Conservation (phyloP, 441 rosid species). For the Populus hybrid region DNA sequence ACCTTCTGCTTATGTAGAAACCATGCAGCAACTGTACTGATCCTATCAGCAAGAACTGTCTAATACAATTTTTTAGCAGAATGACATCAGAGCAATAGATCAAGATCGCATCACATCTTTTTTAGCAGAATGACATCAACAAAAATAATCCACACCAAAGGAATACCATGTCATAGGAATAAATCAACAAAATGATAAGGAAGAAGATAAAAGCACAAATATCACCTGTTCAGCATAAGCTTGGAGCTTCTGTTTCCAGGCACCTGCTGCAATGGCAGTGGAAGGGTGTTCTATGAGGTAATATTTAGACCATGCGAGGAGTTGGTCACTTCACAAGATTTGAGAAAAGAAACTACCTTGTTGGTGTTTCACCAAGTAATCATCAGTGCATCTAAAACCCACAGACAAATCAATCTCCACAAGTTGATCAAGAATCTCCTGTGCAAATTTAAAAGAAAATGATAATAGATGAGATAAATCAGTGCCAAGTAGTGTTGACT, state of each 20-base stretch:
- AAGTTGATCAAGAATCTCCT: conserved; percentile 40
- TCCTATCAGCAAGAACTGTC: too few species aligned
- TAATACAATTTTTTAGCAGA: too few species aligned
- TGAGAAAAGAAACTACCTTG: conserved; percentile 17
- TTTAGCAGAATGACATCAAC: too few species aligned
- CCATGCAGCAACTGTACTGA: too few species aligned
- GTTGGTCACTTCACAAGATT: not conserved
- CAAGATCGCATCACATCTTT: too few species aligned
- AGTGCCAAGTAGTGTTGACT: not conserved
- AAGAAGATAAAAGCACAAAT: not conserved
- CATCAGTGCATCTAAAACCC: conserved; percentile 27
- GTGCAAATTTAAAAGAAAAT: not conserved
- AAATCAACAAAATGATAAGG: not conserved
- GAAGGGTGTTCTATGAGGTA: not conserved
- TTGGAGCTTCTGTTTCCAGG: conserved; percentile 24
- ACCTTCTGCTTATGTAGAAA: too few species aligned
- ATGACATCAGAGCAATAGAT: too few species aligned
- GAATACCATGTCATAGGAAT: too few species aligned
- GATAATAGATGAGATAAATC: not conserved
- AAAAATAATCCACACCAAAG: too few species aligned
- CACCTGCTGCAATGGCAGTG: conserved; percentile 15
- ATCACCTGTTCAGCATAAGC: conserved; percentile 31
- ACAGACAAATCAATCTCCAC: conserved; percentile 37
- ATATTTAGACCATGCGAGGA: not conserved
- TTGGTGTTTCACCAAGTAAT: conserved; percentile 12